Evolutionary conservation across 768 basidiomycete genomes (phyloP), one percentile per base, ranked within the genome.

Genomic region (Neoboletus brunneissimus): DNA sequence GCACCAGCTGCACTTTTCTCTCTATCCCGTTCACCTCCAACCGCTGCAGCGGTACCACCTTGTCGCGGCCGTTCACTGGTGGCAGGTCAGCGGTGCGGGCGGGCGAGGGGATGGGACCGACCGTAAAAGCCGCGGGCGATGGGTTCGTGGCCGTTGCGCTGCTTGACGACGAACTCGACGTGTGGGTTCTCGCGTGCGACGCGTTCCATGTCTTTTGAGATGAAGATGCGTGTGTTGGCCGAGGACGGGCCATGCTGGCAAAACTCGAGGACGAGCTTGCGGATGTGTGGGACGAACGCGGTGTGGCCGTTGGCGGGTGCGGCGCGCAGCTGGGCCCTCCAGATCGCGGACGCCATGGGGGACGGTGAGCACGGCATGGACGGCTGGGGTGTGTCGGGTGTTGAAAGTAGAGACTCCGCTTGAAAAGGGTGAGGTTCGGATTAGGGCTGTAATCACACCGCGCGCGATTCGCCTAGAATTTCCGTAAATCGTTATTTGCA

Each of bases 181-280:
- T 91, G 87, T 0, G 92, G 90, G 71, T 94, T 85, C 54, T 79
- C 70, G 53, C 77, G 77, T 7, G 93, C 93, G 58, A 94, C 74
- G 16, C 73, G 60, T 64, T 85, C 80, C 53, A 91, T 76, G 58
- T 85, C 77, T 53, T 81, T 83, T 65, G 76, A 71, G 65, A 96
- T 73, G 70, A 82, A 94, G 27, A 77, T 80, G 64, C 92, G 86
- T 8, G 89, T 78, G 66, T 85, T 84, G 44, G 79, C 73, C 1
- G 90, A 92, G 4, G 90, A 86, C 1, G 88, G 83, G 82, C 87
- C 89, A 52, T 81, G 82, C 65, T 94, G 86, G 73, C 92, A 93
- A 72, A 82, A 95, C 73, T 94, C 90, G 69, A 96, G 83, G 60
- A 96, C 91, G 57, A 96, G 77, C 67, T 93, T 94, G 54, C 90